These are phyloP conservation scores for Sphagnurus paluster DNA, from an alignment of 1,284 basidiomycete species.

Conservation along the genomic window DNA sequence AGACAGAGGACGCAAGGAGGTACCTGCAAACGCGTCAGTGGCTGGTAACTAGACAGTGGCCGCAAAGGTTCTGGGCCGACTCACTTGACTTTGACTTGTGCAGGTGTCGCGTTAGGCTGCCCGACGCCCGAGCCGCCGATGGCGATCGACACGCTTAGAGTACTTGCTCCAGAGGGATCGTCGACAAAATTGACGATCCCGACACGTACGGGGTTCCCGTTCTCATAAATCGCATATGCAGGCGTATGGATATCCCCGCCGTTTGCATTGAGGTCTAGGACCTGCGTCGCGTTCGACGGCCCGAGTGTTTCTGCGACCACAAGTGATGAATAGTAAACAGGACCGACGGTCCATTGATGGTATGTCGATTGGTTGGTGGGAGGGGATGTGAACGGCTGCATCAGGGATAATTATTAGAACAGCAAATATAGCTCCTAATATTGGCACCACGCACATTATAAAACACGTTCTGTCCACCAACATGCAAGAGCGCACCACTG, in stretches of 20 bases:
- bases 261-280: conserved; percentile 61
- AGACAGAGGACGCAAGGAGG: conserved; percentile 51
- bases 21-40: conserved; percentile 31
- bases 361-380: conserved; percentile 60
- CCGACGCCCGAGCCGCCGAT: conserved; percentile 43
- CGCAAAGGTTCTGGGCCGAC: conserved; percentile 17
- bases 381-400: conserved; percentile 43
- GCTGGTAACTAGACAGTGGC: neutral
- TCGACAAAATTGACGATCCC: conserved; percentile 71
- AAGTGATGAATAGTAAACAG: conserved; percentile 70
- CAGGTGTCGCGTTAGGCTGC: conserved; percentile 35
- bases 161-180: conserved; percentile 51
- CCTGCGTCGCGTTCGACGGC: conserved; percentile 52
- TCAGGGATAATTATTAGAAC: neutral
- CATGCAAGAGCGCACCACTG: conserved; percentile 55
- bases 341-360: conserved; percentile 63
- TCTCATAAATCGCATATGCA: conserved; percentile 73
- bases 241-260: conserved; percentile 55
- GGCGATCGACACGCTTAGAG: conserved; percentile 42
- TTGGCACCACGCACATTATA: conserved; percentile 65
- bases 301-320: conserved; percentile 71
- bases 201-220: conserved; percentile 53
- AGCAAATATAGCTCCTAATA: no score
- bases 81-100: conserved; percentile 55
- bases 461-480: conserved; percentile 67